Evolutionary conservation across 169 alveolate species (phyloP).

Genomic region (Babesia ovis): DNA sequence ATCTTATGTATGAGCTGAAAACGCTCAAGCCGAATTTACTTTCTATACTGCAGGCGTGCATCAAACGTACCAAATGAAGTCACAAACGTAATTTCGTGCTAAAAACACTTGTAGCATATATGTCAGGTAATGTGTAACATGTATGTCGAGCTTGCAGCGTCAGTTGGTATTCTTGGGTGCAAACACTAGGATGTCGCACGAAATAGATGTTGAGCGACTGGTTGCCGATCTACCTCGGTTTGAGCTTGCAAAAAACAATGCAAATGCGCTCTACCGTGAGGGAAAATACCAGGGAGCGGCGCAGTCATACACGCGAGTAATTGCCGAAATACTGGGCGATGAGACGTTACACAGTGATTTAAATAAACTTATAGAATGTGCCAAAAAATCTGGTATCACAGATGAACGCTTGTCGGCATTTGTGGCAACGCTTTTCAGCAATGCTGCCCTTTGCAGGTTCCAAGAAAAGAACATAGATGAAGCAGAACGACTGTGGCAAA

Average conservation of each 20-base stretch:
- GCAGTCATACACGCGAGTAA: slow-evolving; percentile 26
- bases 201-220: not conserved
- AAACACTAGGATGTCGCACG: not conserved
- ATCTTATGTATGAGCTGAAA: slow-evolving; percentile 58
- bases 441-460: slow-evolving; percentile 51
- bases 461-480: slow-evolving; percentile 7
- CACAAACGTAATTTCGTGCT: not conserved
- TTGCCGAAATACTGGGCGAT: slow-evolving; percentile 14
- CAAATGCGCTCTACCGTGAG: slow-evolving; percentile 25
- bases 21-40: slow-evolving; percentile 54
- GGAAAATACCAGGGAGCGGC: slow-evolving; percentile 27
- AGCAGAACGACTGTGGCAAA: slow-evolving; percentile 17
- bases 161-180: not conserved
- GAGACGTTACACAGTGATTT: not conserved
- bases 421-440: slow-evolving; percentile 51
- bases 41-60: slow-evolving; percentile 31
- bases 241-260: slow-evolving; percentile 30
- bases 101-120: not conserved
- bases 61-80: slow-evolving; percentile 35
- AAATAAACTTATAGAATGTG: not conserved
- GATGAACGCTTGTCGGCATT: slow-evolving; percentile 6
- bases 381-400: not conserved
- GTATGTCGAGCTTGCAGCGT: not conserved
- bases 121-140: too few species aligned
- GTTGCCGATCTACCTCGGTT: slow-evolving; percentile 1